phyloP scores from a whole-genome alignment of 2,329 filamentous ascomycete species.

The Fusarium succisae region DNA sequence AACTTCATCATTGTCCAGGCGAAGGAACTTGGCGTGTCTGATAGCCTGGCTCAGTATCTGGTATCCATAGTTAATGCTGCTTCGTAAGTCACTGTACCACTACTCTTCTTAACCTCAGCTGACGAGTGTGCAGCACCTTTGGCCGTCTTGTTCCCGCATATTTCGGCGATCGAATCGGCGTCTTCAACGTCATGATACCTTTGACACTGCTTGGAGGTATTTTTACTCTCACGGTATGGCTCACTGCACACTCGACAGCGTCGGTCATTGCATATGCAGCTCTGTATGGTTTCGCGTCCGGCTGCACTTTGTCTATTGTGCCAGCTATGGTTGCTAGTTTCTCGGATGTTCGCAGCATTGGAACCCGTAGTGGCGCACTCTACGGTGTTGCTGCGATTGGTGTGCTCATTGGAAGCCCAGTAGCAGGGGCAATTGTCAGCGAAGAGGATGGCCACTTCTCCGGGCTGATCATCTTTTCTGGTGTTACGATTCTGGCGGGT shows the following conservation, averaged over 20 bases:
- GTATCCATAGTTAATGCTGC: slow-evolving; percentile 51
- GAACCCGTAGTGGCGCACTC: slow-evolving; percentile 58
- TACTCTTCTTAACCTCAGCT: no score
- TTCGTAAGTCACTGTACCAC: slow-evolving; percentile 6
- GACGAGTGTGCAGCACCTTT: slow-evolving; percentile 38
- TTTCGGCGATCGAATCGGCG: slow-evolving; percentile 49
- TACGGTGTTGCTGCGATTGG: slow-evolving; percentile 26
- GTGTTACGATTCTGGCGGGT: not conserved
- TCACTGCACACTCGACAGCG: slow-evolving; percentile 42
- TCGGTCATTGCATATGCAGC: slow-evolving; percentile 45
- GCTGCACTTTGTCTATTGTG: slow-evolving; percentile 45
- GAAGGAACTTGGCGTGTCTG: slow-evolving; percentile 41
- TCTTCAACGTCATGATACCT: slow-evolving; percentile 55
- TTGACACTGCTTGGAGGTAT: slow-evolving; percentile 50
- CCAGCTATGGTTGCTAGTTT: slow-evolving; percentile 57
- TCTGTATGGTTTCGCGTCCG: slow-evolving; percentile 50
- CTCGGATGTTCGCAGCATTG: slow-evolving; percentile 63
- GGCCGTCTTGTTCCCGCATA: slow-evolving; percentile 48
- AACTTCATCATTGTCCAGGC: slow-evolving; percentile 50
- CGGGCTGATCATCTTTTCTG: not conserved
- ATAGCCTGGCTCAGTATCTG: slow-evolving; percentile 47
- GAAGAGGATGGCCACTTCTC: not conserved
- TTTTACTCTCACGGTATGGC: slow-evolving; percentile 48
- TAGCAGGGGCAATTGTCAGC: slow-evolving; percentile 31
- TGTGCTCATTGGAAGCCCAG: slow-evolving; percentile 32